These are phyloP conservation scores for Botrytis elliptica DNA, from an alignment of 2,329 filamentous ascomycete species.

Conservation along the genomic window DNA sequence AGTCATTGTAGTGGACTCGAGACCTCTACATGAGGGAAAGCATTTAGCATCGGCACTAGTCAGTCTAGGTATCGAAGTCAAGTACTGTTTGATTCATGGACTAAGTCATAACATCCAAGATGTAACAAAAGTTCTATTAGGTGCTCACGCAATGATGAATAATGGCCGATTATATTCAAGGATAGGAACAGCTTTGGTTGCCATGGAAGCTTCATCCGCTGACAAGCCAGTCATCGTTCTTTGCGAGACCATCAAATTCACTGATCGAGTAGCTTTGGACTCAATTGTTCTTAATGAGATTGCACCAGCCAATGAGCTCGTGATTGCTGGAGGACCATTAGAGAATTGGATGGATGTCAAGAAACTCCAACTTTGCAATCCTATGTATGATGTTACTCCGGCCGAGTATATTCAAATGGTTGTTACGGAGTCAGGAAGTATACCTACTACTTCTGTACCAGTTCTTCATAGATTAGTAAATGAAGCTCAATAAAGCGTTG, in stretches of 20 bases:
- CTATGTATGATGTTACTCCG: conserved; percentile 91
- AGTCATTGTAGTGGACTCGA: conserved; percentile 80
- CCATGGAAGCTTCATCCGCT: conserved; percentile 74
- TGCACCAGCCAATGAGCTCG: conserved; percentile 68
- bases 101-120: conserved; percentile 71
- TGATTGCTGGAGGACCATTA: conserved; percentile 42
- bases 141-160: conserved; percentile 91
- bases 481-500: conserved; percentile 34
- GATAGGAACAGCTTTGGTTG: conserved; percentile 82
- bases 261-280: conserved; percentile 83
- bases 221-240: conserved; percentile 83
- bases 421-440: conserved; percentile 84
- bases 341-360: conserved; percentile 57
- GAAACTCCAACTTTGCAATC: conserved; percentile 63
- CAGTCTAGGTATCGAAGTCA: conserved; percentile 67
- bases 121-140: conserved; percentile 66
- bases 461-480: conserved; percentile 63
- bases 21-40: conserved; percentile 68
- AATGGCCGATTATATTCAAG: conserved; percentile 89
- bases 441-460: conserved; percentile 83
- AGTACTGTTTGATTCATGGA: conserved; percentile 79
- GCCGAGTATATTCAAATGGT: conserved; percentile 85
- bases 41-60: conserved; percentile 70
- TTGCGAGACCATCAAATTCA: conserved; percentile 94
- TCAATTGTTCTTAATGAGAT: conserved; percentile 95